Conservation (phyloP, 2,329 filamentous ascomycete species). For the Botryotinia convoluta region DNA sequence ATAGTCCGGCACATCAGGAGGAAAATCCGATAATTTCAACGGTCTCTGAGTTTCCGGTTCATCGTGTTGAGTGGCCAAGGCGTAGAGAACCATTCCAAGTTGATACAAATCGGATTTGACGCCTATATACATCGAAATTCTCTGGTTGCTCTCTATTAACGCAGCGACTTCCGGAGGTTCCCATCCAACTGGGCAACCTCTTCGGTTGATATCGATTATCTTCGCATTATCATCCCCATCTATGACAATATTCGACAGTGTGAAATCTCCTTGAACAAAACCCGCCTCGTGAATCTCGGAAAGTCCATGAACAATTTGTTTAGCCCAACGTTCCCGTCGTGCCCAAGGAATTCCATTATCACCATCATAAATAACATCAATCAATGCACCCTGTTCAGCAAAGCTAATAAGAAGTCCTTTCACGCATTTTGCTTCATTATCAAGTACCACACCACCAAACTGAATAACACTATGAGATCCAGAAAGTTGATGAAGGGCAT, state of each 20-base stretch:
- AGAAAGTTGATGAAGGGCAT: slow-evolving; percentile 78
- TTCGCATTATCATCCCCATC: slow-evolving; percentile 81
- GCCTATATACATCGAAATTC: slow-evolving; percentile 95
- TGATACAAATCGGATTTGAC: slow-evolving; percentile 97
- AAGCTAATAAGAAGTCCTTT: slow-evolving; percentile 89
- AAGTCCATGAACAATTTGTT: slow-evolving; percentile 84
- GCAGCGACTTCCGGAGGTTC: slow-evolving; percentile 88
- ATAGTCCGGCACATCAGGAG: slow-evolving; percentile 70
- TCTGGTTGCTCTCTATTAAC: slow-evolving; percentile 82
- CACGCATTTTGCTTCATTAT: slow-evolving; percentile 69
- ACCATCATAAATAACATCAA: slow-evolving; percentile 86
- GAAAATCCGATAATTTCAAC: slow-evolving; percentile 53
- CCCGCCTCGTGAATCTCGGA: slow-evolving; percentile 93
- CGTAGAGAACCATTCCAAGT: slow-evolving; percentile 93
- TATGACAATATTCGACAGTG: slow-evolving; percentile 94
- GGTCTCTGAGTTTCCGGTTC: slow-evolving; percentile 84
- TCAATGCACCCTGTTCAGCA: slow-evolving; percentile 80
- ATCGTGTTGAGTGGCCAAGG: slow-evolving; percentile 80
- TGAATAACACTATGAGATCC: slow-evolving; percentile 75
- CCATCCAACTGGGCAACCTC: slow-evolving; percentile 97
- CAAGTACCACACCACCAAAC: slow-evolving; percentile 84
- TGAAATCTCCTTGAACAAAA: slow-evolving; percentile 97
- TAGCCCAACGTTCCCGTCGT: slow-evolving; percentile 80
- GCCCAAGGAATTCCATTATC: slow-evolving; percentile 61
- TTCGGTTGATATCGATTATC: slow-evolving; percentile 96